phyloP scores from a whole-genome alignment of 192 early-diverging fungal species.

The Chytriomyces sp. region DNA sequence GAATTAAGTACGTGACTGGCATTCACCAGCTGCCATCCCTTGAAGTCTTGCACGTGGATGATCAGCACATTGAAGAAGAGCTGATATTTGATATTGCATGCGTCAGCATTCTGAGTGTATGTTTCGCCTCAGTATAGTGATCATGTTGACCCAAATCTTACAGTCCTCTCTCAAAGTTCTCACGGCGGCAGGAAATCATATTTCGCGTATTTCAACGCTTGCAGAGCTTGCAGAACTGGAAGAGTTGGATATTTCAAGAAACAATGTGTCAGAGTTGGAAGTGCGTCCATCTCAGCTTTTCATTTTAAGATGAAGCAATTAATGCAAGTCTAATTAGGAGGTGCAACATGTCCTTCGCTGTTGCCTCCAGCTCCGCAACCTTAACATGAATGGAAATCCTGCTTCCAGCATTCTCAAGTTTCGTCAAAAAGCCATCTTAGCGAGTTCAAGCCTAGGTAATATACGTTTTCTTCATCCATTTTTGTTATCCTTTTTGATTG shows the following conservation, averaged over 20 bases:
- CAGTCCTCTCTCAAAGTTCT: slow-evolving; percentile 28
- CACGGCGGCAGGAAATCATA: slow-evolving; percentile 34
- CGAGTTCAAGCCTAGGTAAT: slow-evolving; percentile 34
- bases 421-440: slow-evolving; percentile 46
- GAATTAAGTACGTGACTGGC: slow-evolving; percentile 38
- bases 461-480: not conserved
- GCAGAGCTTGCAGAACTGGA: slow-evolving; percentile 29
- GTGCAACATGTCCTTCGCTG: slow-evolving; percentile 34
- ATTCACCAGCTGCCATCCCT: slow-evolving; percentile 40
- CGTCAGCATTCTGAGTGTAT: slow-evolving; percentile 41
- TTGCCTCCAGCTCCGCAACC: slow-evolving; percentile 11
- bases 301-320: not conserved
- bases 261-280: slow-evolving; percentile 40
- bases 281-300: slow-evolving; percentile 21
- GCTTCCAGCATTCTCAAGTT: slow-evolving; percentile 36
- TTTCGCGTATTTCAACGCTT: slow-evolving; percentile 32
- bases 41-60: slow-evolving; percentile 53
- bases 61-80: slow-evolving; percentile 33
- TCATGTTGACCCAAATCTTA: not conserved
- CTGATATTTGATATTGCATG: slow-evolving; percentile 43
- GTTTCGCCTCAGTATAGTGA: not conserved
- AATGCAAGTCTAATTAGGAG: slow-evolving; percentile 15
- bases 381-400: slow-evolving; percentile 39
- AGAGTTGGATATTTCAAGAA: slow-evolving; percentile 42
- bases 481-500: not conserved